phyloP scores from a whole-genome alignment of 192 early-diverging fungal species.

The Coemansia sp. region DNA sequence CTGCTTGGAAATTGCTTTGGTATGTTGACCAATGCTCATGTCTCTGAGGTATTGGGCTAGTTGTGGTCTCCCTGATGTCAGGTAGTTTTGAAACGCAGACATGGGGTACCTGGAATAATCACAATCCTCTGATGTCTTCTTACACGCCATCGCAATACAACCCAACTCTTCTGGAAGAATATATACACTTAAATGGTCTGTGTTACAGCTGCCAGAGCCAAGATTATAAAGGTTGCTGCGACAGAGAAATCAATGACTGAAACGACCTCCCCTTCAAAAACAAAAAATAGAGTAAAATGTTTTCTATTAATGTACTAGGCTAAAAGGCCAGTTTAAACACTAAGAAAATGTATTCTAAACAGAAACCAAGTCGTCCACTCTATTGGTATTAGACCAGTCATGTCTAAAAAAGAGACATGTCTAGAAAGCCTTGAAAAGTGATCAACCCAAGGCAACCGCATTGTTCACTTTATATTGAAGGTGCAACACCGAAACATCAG shows the following conservation, averaged over 20 bases:
- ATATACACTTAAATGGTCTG: no score
- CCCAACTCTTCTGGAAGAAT: no score
- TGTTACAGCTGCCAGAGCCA: background rate
- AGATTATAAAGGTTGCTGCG: background rate
- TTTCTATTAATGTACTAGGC: background rate
- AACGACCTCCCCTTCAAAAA: background rate
- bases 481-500: no score
- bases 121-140: conserved; percentile 72
- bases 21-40: conserved; percentile 72
- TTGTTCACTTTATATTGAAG: no score
- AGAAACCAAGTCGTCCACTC: no score
- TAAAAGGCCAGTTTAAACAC: background rate
- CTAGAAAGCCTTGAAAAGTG: no score
- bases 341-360: no score
- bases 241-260: background rate
- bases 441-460: no score
- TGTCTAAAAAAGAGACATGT: no score
- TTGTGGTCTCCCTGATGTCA: conserved; percentile 66
- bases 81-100: conserved; percentile 81
- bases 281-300: background rate
- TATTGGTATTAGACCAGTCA: no score
- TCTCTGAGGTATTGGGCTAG: conserved; percentile 67
- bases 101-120: conserved; percentile 83
- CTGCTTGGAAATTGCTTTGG: conserved; percentile 68
- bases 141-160: conserved; percentile 38